Evolutionary conservation across 2,329 filamentous ascomycete genomes (phyloP).

Genomic region (Arthroderma sp.): DNA sequence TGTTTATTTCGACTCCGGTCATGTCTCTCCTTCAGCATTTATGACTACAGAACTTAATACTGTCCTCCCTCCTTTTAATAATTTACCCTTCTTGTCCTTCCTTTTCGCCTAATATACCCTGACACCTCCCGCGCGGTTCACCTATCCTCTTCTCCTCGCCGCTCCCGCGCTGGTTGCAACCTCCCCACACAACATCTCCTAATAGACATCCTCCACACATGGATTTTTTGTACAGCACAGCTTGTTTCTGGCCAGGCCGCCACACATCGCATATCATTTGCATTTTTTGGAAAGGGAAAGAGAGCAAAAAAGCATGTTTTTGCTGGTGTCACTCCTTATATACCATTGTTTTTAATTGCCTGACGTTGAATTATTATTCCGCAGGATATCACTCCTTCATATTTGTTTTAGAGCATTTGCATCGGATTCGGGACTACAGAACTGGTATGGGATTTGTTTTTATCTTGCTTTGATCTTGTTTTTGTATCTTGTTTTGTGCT

Average conservation of each 20-base stretch:
- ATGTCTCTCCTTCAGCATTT: constrained; percentile 10
- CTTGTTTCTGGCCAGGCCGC: constrained; percentile 11
- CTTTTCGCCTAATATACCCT: background rate
- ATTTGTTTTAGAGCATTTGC: constrained; percentile 10
- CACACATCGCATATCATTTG: constrained; percentile 9
- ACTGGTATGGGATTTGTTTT: constrained; percentile 4
- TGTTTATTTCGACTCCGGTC: constrained; percentile 5
- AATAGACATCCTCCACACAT: constrained; percentile 1
- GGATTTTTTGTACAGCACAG: constrained; percentile 6
- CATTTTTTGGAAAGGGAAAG: constrained; percentile 3
- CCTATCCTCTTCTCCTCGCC: background rate
- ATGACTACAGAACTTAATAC: constrained; percentile 3
- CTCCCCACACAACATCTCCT: background rate
- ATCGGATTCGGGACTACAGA: constrained; percentile 9
- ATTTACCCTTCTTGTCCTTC: background rate
- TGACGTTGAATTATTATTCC: constrained; percentile 3
- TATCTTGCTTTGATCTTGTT: background rate
- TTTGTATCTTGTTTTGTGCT: background rate
- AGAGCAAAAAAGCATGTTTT: constrained; percentile 1
- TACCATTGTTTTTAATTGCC: constrained; percentile 2
- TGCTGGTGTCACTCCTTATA: constrained; percentile 7
- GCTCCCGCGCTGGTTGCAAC: background rate
- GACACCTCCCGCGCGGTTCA: constrained; percentile 2
- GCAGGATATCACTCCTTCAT: constrained; percentile 7
- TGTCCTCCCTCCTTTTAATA: background rate